Evolutionary conservation across 768 basidiomycete species (phyloP).

Genomic region (Hygrocybe punicea): DNA sequence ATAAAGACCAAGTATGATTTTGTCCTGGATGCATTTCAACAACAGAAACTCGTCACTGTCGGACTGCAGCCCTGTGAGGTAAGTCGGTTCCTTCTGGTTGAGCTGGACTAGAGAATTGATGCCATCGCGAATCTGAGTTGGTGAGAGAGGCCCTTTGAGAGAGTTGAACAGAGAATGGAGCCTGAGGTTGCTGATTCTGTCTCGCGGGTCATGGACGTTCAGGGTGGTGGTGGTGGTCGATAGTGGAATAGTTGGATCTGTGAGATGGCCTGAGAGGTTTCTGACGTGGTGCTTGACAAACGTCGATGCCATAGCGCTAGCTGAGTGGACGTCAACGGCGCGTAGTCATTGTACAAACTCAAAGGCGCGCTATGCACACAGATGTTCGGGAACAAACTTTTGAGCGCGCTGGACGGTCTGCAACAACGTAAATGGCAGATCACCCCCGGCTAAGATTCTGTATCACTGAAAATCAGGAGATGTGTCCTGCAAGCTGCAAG

Average conservation of each 20-base stretch:
- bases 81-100: neutral
- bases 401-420: too few species aligned
- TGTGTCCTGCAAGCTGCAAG: too few species aligned
- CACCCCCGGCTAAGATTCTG: too few species aligned
- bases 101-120: neutral
- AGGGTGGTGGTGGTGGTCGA: neutral
- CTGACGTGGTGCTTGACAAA: neutral
- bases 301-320: neutral
- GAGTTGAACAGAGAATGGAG: slow-evolving; percentile 1
- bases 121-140: neutral
- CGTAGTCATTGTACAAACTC: too few species aligned
- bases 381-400: too few species aligned
- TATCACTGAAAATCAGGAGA: too few species aligned
- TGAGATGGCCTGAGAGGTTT: neutral
- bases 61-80: neutral
- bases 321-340: too few species aligned
- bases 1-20: slow-evolving; percentile 54
- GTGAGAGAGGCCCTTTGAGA: neutral
- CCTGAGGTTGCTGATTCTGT: too few species aligned
- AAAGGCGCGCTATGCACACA: too few species aligned
- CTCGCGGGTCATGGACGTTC: too few species aligned
- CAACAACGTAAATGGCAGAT: too few species aligned
- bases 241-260: neutral
- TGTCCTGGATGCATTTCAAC: slow-evolving; percentile 25
- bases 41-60: too few species aligned